Evolutionary conservation across 768 basidiomycete genomes (phyloP).

Genomic region (Strobilomyces echinocephalus): DNA sequence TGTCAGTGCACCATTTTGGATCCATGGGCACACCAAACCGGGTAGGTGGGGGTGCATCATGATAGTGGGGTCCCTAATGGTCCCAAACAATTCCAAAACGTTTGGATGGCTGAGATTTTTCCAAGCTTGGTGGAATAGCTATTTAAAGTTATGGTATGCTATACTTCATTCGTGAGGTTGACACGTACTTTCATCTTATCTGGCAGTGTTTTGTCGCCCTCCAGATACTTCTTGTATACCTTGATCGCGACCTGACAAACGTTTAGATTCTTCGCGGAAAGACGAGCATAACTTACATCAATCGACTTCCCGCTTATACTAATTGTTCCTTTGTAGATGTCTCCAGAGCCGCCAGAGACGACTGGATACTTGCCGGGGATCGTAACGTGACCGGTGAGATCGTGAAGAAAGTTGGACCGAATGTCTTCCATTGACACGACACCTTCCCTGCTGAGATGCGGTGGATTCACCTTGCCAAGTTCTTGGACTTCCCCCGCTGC

Average conservation of each 20-base stretch:
- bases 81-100: not conserved
- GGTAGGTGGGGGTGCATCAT: not conserved
- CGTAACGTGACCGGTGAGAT: not conserved
- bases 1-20: not conserved
- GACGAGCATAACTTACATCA: not conserved
- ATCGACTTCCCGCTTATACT: not conserved
- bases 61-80: not conserved
- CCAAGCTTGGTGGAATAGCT: not conserved
- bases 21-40: not conserved
- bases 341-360: not conserved
- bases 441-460: not conserved
- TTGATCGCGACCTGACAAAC: not conserved
- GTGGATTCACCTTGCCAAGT: not conserved
- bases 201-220: not conserved
- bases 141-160: not conserved
- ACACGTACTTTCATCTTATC: not conserved
- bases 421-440: not conserved
- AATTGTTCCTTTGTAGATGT: not conserved
- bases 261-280: not conserved
- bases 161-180: too few species aligned
- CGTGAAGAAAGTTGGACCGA: not conserved
- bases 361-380: not conserved
- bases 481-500: not conserved
- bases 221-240: not conserved
- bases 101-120: not conserved